Conservation (phyloP, 2,329 filamentous ascomycete species). For the Neospermospora avenae region DNA sequence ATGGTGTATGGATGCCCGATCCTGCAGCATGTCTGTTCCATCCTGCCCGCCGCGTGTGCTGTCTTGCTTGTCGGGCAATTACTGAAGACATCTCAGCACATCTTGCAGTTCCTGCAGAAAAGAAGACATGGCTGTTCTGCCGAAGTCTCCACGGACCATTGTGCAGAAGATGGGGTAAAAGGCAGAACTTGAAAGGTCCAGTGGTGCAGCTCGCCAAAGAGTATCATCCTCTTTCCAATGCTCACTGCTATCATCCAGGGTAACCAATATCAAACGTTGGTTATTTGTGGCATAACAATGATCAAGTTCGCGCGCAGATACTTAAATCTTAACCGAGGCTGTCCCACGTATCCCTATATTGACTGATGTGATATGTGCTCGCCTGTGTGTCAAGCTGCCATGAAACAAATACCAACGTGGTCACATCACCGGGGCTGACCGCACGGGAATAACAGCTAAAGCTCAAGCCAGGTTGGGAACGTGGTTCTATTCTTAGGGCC, state of each 20-base stretch:
- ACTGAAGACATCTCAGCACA: neutral
- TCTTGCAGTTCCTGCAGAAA: neutral
- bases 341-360: neutral
- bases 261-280: neutral
- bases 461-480: conserved; percentile 10
- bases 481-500: conserved; percentile 22
- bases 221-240: neutral
- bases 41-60: conserved; percentile 1
- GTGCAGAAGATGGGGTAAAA: neutral
- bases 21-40: conserved; percentile 8
- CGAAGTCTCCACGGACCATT: neutral
- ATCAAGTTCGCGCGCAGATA: neutral
- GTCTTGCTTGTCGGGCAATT: conserved; percentile 1
- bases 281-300: neutral
- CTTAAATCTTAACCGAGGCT: neutral
- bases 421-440: neutral
- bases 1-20: neutral
- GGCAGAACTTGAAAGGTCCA: neutral
- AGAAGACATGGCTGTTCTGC: neutral
- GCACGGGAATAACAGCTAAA: neutral
- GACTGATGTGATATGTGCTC: neutral
- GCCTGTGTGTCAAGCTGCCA: neutral
- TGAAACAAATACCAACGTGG: conserved; percentile 10
- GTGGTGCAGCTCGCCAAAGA: neutral
- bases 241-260: neutral